These are phyloP conservation scores for Emmonsia crescens DNA, from an alignment of 2,329 filamentous ascomycete species.

Conservation along the genomic window DNA sequence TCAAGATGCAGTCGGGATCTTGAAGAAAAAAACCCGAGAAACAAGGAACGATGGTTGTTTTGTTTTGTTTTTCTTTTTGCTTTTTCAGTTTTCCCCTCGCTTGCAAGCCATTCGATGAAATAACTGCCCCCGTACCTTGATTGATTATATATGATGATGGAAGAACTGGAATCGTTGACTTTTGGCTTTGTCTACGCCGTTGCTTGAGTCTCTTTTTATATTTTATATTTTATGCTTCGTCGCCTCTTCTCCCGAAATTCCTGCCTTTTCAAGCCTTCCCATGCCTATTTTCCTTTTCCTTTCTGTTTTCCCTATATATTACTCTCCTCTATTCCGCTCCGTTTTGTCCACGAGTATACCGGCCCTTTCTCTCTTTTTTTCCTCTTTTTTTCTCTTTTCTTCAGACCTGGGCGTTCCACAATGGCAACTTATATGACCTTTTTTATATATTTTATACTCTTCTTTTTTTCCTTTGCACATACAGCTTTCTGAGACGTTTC, in stretches of 20 bases:
- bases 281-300: not conserved
- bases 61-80: not conserved
- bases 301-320: not conserved
- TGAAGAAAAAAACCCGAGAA: not conserved
- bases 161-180: not conserved
- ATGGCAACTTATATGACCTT: not conserved
- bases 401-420: not conserved
- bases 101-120: not conserved
- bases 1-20: conserved; percentile 8
- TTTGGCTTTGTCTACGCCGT: not conserved
- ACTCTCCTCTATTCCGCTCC: not conserved
- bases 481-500: not conserved
- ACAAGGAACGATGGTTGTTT: not conserved
- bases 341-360: not conserved
- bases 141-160: not conserved
- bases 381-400: not conserved
- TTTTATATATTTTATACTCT: not conserved
- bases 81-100: not conserved
- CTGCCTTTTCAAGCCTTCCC: not conserved
- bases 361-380: conserved; percentile 1
- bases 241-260: not conserved
- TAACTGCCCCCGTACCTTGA: not conserved
- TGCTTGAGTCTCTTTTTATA: not conserved
- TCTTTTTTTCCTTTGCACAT: not conserved
- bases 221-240: not conserved